Conservation (phyloP, 805 yeast species). For the Ogataea trehalophila region DNA sequence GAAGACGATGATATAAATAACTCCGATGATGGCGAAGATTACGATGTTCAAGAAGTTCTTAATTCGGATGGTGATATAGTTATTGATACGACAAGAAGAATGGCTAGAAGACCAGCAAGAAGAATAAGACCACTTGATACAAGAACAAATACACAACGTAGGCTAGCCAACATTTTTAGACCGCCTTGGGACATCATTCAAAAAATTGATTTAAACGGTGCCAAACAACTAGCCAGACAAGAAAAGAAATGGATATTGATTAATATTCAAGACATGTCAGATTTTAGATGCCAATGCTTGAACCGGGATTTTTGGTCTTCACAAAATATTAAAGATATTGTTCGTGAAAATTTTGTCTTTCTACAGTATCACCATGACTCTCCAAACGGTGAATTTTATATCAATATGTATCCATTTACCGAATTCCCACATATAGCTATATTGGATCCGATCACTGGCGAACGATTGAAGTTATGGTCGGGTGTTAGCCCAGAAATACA, state of each 20-base stretch:
- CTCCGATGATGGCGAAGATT: conserved; percentile 35
- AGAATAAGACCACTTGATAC: conserved; percentile 26
- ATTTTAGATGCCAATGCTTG: conserved; percentile 82
- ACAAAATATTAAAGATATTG: conserved; percentile 53
- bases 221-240: conserved; percentile 60
- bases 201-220: conserved; percentile 62
- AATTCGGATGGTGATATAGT: conserved; percentile 36
- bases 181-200: conserved; percentile 93
- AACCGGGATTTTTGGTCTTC: conserved; percentile 94
- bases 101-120: conserved; percentile 16
- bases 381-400: conserved; percentile 64
- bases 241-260: conserved; percentile 77
- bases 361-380: conserved; percentile 82
- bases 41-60: conserved; percentile 32
- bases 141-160: conserved; percentile 45
- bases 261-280: conserved; percentile 81
- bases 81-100: conserved; percentile 26
- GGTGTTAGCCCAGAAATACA: conserved; percentile 56
- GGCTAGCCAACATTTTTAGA: conserved; percentile 77
- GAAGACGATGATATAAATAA: conserved; percentile 34
- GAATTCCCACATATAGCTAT: conserved; percentile 87
- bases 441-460: conserved; percentile 94
- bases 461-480: conserved; percentile 69
- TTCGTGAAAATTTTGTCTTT: conserved; percentile 69
- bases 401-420: conserved; percentile 64